Base-by-base conservation (phyloP, 179 eudicot species). In the Silene coronaria region DNA sequence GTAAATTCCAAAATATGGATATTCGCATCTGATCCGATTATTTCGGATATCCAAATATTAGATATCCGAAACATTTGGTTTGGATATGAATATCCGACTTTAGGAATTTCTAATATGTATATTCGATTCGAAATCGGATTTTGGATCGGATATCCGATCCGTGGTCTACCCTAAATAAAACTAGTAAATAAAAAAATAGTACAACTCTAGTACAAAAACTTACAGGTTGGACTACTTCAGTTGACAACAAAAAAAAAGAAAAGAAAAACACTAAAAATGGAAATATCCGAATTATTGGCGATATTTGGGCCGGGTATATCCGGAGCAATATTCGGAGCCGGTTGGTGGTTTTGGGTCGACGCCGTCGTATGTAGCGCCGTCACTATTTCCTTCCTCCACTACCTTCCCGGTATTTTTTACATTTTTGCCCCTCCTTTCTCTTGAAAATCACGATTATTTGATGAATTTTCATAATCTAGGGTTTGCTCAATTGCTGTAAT, bases 301-400 rank as follows among this genome's bases (percentile, higher is more conserved):
- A 94, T 94, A 63, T 89, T 93, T 84, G 98, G 97, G 42, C 98
- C 98, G 21, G 98, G 93, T 13, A 61, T 90, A 5, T 82, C 98
- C 79, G 97, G 98, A 14, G 97, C 94, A 3, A 86, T 93, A 3
- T 92, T 92, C 86, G 98, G 97, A 38, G 86, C 96, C 64, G 97
- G 97, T 2, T 94, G 98, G 98, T 94, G 98, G 98, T 94, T 94
- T 79, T 94, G 98, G 97, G 89, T 94, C 13, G 98, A 94, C 82
- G 97, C 98, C 82, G 97, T 93, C 45, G 98, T 93, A 32, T 93
- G 98, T 77, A 90, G 96, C 67, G 75, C 96, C 70, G 89, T 90
- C 75, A 51, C 84, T 61, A 83, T 94, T 76, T 86, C 98, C 30
- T 92, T 94, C 85, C 83, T 94, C 60, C 96, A 94, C 82, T 94